Base-by-base conservation (phyloP, 2,329 filamentous ascomycete species). In the Paecilomyces fulvus region DNA sequence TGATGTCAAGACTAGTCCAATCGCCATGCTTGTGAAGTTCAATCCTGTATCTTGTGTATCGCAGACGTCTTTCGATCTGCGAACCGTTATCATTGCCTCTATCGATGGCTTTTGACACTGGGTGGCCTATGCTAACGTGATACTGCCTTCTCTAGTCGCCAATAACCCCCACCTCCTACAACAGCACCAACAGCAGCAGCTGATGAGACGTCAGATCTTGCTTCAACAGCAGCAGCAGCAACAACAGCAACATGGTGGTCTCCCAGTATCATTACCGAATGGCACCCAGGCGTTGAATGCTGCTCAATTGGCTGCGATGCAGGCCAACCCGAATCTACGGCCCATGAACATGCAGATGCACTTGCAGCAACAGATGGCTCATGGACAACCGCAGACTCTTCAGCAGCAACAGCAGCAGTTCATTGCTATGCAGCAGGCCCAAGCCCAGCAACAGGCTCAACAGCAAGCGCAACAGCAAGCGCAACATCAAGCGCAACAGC, bases 101-200 rank as follows among this genome's bases (percentile, higher is more conserved):
- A 11, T 51, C 23, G 14, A 14, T 52, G 55, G 12, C n/a, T n/a
- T 51, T 5, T 37, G 37, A 17, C 33, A n/a, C 33, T 17, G n/a
- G 33, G 3, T n/a, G n/a, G 37, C 14, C n/a, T 8, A 43, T 43
- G 37, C 58, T 58, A 50, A 60, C 51, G 31, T 43, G 30, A 21
- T 17, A 51, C 12, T 37, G n/a, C 31, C n/a, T 33, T 11, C 30
- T 53, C 49, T 63, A 74, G 72, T 73, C 57, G 63, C 71, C 28
- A 72, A 70, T 54, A 77, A 76, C 55, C 73, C 73, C 23, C 75
- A 79, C 61, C 70, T 80, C 59, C 63, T 76, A 52, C 77, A 79
- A 54, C 76, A 77, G 31, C 37, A 43, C n/a, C 37, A 43, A 9
- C 67, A 70, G 21, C 68, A 70, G 49, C 66, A 65, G 49, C 55